These are phyloP conservation scores for Pseudohalonectria lignicola DNA, from an alignment of 2,329 filamentous ascomycete genomes.

Conservation along the genomic window DNA sequence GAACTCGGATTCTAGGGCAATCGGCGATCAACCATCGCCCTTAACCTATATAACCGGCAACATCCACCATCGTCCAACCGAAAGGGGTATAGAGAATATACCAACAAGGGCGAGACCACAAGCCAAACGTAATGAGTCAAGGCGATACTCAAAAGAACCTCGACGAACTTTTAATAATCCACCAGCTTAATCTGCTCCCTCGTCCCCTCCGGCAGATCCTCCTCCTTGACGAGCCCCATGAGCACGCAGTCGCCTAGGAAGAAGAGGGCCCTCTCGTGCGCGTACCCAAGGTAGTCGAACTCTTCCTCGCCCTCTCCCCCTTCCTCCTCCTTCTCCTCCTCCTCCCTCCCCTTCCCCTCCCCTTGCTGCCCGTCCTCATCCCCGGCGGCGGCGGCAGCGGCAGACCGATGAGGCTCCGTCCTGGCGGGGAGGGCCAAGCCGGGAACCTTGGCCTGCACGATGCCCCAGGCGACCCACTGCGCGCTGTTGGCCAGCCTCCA, in stretches of 20 bases:
- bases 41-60: too few relatives aligned
- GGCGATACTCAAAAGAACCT: constrained; percentile 66
- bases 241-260: constrained; percentile 86
- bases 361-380: constrained; percentile 14
- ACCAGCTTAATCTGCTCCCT: constrained; percentile 57
- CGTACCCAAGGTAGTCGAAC: constrained; percentile 89
- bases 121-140: too few relatives aligned
- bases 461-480: constrained; percentile 91
- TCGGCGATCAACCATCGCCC: too few relatives aligned
- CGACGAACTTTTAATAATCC: constrained; percentile 30
- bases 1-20: too few relatives aligned
- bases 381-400: constrained; percentile 22
- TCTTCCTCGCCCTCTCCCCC: constrained; percentile 39
- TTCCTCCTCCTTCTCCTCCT: constrained; percentile 7
- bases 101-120: too few relatives aligned
- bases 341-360: constrained; percentile 11
- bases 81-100: too few relatives aligned
- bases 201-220: constrained; percentile 66
- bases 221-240: constrained; percentile 61
- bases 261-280: constrained; percentile 82
- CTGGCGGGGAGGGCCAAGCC: too few relatives aligned
- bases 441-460: constrained; percentile 84
- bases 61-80: too few relatives aligned
- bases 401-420: too few relatives aligned
- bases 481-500: constrained; percentile 86